Conservation (phyloP, 345 rosid genomes). For the Eucalyptus marginata region DNA sequence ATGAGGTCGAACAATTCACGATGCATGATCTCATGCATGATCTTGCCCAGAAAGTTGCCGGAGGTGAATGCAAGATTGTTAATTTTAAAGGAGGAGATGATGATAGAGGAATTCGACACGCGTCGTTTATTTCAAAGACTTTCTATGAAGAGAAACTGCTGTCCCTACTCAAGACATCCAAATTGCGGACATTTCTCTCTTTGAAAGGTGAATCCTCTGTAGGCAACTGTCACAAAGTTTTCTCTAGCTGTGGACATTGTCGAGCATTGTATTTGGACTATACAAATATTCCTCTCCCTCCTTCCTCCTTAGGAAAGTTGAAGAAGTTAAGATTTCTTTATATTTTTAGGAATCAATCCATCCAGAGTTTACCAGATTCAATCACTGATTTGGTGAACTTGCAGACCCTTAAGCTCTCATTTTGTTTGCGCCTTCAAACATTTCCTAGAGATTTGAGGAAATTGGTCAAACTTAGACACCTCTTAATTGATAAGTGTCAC, state of each 20-base stretch:
- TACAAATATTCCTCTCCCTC: background rate
- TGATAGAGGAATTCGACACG: background rate
- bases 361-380: background rate
- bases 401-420: fast-evolving
- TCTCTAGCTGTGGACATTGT: fast-evolving
- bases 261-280: background rate
- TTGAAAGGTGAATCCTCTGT: too few species aligned
- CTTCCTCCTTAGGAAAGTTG: background rate
- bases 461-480: background rate
- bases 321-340: background rate
- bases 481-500: fast-evolving
- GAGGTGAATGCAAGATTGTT: background rate
- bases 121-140: background rate
- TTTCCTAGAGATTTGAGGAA: background rate
- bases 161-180: background rate
- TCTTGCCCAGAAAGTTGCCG: background rate
- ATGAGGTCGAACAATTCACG: fast-evolving
- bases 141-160: fast-evolving
- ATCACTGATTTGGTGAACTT: background rate
- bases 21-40: background rate
- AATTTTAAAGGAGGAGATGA: background rate
- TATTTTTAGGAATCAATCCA: fast-evolving
- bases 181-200: background rate
- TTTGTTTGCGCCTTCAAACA: fast-evolving
- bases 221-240: fast-evolving